These are phyloP conservation scores for Citrus sinensis DNA, from an alignment of 345 rosid genomes.

Conservation along the genomic window DVS_A1.0 CM039169.1:2200001-2200500, in stretches of 20 bases:
- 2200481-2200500: not conserved
- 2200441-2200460: slow-evolving; percentile 19
- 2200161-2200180: slow-evolving; percentile 47
- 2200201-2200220: slow-evolving; percentile 50
- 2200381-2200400: slow-evolving; percentile 12
- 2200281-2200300: not conserved
- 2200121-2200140: slow-evolving; percentile 23
- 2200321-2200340: not conserved
- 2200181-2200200: slow-evolving; percentile 52
- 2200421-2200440: slow-evolving; percentile 11
- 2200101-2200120: slow-evolving; percentile 12
- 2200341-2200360: slow-evolving; percentile 4
- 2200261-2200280: slow-evolving; percentile 28
- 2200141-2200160: slow-evolving; percentile 21
- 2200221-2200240: slow-evolving; percentile 33
- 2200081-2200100: slow-evolving; percentile 38
- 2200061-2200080: slow-evolving; percentile 32
- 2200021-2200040: slow-evolving; percentile 33
- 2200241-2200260: slow-evolving; percentile 43
- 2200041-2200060: slow-evolving; percentile 21
- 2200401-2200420: slow-evolving; percentile 20
- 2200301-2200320: not conserved
- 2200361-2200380: slow-evolving; percentile 33
- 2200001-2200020: slow-evolving; percentile 42
- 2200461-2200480: not conserved